Evolutionary conservation across 2,329 filamentous ascomycete genomes (phyloP), one percentile per base, ranked within the genome.

Genomic region (Pleochaeta shiraiana): DNA sequence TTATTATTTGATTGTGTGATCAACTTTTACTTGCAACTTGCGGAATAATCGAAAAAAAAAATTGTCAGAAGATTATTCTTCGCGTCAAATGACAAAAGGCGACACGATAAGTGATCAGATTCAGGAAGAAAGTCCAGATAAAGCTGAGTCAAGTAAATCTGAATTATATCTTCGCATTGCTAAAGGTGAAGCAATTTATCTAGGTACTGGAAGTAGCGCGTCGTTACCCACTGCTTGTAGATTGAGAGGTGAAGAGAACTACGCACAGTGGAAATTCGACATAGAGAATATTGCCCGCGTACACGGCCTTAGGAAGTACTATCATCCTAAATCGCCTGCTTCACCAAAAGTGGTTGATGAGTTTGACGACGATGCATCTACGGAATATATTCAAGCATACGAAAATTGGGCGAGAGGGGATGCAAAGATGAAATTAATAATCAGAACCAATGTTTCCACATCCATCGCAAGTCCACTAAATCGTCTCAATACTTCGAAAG

Each of bases 21-120:
- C 47, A 53, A 19, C 47, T 53, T 53, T 53, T 53, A 53, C 47
- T 53, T 53, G 47, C 47, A 53, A 53, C 47, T 53, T 53, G 21
- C 21, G 47, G 47, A 16, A 53, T 24, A 53, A 53, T 53, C 21
- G 47, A 53, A 9, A 24, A 9, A 53, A 14, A n/a, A n/a, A n/a
- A n/a, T 43, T 43, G 37, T 43, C 37, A 43, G 37, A 43, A 43
- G 37, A 43, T 43, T 9, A 43, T 43, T 43, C n/a, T n/a, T n/a
- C n/a, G 14, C 21, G 47, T 53, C 47, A 43, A 43, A 43, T 43
- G 37, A 43, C 37, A 43, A 43, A 43, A 43, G 19, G 37, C 37
- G 19, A 19, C 47, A 53, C 47, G 47, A 53, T 9, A 53, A 53
- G 47, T 53, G 47, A 53, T 53, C 47, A 24, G 47, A 53, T 14